Percentiles rank a stretch among this genome's conserved stretches.
Evolutionary conservation across 2,329 filamentous ascomycete species (phyloP).

Genomic region (Fusarium buharicum): DNA sequence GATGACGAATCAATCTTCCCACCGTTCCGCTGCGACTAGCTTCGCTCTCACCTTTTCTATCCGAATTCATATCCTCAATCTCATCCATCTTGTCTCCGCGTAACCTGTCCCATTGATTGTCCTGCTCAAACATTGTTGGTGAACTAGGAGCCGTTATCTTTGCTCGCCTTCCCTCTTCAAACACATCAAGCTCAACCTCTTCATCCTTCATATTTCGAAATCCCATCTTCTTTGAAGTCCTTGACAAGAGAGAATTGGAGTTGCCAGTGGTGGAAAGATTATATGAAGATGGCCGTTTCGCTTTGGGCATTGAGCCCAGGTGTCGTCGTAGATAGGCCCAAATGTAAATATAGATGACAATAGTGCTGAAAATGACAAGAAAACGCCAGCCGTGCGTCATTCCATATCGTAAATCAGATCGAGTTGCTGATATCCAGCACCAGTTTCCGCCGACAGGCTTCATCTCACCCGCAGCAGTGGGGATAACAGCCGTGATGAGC

Average conservation of each 20-base stretch:
- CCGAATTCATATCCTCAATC: constrained; percentile 4
- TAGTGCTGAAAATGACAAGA: constrained; percentile 53
- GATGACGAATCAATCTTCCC: neutral
- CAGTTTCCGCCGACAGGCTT: constrained; percentile 56
- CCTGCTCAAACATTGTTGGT: constrained; percentile 10
- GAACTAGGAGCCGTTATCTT: neutral
- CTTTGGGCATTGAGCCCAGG: constrained; percentile 1
- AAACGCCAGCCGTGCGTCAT: constrained; percentile 59
- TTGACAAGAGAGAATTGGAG: constrained; percentile 11
- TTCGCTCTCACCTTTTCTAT: constrained; percentile 15
- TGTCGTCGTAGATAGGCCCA: constrained; percentile 41
- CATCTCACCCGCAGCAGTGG: constrained; percentile 36
- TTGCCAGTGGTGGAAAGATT: constrained; percentile 8
- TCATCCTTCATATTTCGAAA: constrained; percentile 28
- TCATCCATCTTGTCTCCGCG: constrained; percentile 11
- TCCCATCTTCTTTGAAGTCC: constrained; percentile 7
- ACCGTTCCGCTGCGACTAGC: neutral
- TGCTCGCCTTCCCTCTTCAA: constrained; percentile 5
- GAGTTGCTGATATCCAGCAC: constrained; percentile 57
- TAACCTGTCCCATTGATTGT: neutral
- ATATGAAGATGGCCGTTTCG: neutral
- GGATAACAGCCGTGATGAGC: constrained; percentile 33
- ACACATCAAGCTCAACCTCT: constrained; percentile 21
- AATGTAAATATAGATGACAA: constrained; percentile 56
- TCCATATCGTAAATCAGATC: constrained; percentile 55